Evolutionary conservation across 139 green algal species (phyloP), one percentile per base, ranked within the genome.

Genomic region (Chlorella sp.): DNA sequence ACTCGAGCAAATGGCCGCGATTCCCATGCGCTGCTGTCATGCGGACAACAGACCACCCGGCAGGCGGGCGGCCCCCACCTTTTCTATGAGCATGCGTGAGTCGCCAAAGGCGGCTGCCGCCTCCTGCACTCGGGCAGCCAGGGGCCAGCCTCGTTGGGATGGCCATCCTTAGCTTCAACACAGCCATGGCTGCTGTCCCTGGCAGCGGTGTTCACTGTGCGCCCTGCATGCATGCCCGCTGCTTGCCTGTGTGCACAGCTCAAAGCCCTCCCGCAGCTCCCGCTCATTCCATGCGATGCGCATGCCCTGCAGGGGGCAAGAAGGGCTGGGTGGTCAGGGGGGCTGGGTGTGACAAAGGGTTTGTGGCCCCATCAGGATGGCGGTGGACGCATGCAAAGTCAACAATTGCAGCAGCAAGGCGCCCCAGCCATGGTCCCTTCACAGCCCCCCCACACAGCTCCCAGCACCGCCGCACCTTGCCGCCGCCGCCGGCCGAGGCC

Each of bases 51-150:
- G n/a, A n/a, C n/a, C n/a, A n/a, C n/a, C n/a, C n/a, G n/a, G n/a
- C n/a, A n/a, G n/a, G n/a, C n/a, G n/a, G n/a, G n/a, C n/a, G n/a
- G n/a, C n/a, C n/a, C n/a, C n/a, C 76, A 82, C 76, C 76, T 93
- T 91, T 87, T 98, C 95, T 73, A 98, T 90, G 55, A 98, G 89
- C 75, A 98, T 82, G 18, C 95, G 90, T 39, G 94, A 90, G 71
- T 98, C 94, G 25, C 90, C 89, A 87, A 98, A 96, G 0, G 94
- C 87, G 0, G 93, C 87, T 0, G 80, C 68, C 1, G 95, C 95
- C 86, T 98, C 95, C 17, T 94, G 83, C 74, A 81, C 11, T 9
- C 25, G 32, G 25, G 21, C 25, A 56, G 21, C 23, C 25, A 57
- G 70, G n/a, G n/a, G n/a, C n/a, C n/a, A n/a, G n/a, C n/a, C n/a